phyloP scores from a whole-genome alignment of 1,284 basidiomycete genomes.

The Sporisorium iseilematis-ciliati region DNA sequence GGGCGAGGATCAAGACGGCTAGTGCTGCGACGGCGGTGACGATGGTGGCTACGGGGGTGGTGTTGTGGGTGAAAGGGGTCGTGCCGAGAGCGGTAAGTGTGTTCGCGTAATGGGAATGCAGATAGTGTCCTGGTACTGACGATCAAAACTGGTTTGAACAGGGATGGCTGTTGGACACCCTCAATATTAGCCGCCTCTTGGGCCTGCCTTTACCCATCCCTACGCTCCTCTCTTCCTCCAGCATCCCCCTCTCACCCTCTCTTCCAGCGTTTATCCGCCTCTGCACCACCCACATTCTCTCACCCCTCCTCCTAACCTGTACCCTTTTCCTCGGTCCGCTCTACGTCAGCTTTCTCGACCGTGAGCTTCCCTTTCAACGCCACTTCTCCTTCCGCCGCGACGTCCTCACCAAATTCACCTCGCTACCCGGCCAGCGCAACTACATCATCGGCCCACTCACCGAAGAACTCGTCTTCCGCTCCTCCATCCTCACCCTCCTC shows the following conservation, averaged over 20 bases:
- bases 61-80: slow-evolving; percentile 22
- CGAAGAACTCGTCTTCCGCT: slow-evolving; percentile 92
- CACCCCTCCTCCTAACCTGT: slow-evolving; percentile 74
- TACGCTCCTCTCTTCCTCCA: slow-evolving; percentile 40
- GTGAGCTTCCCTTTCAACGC: slow-evolving; percentile 76
- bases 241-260: slow-evolving; percentile 47
- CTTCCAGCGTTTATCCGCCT: slow-evolving; percentile 14
- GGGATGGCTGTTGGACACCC: slow-evolving; percentile 30
- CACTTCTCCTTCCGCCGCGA: slow-evolving; percentile 63
- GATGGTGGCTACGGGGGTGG: slow-evolving; percentile 22
- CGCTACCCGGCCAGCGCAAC: slow-evolving; percentile 79
- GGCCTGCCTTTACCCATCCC: slow-evolving; percentile 55
- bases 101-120: background rate
- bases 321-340: slow-evolving; percentile 86
- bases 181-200: slow-evolving; percentile 38
- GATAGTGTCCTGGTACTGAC: background rate
- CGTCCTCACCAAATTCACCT: slow-evolving; percentile 72
- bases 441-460: slow-evolving; percentile 85
- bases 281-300: slow-evolving; percentile 5
- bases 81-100: slow-evolving; percentile 28
- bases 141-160: background rate
- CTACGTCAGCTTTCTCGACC: slow-evolving; percentile 76
- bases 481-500: slow-evolving; percentile 82
- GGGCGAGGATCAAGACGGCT: slow-evolving; percentile 47
- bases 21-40: slow-evolving; percentile 26